Evolutionary conservation across 2,329 filamentous ascomycete species (phyloP), one percentile per base, ranked within the genome.

Genomic region (Penicillium sp.): DNA sequence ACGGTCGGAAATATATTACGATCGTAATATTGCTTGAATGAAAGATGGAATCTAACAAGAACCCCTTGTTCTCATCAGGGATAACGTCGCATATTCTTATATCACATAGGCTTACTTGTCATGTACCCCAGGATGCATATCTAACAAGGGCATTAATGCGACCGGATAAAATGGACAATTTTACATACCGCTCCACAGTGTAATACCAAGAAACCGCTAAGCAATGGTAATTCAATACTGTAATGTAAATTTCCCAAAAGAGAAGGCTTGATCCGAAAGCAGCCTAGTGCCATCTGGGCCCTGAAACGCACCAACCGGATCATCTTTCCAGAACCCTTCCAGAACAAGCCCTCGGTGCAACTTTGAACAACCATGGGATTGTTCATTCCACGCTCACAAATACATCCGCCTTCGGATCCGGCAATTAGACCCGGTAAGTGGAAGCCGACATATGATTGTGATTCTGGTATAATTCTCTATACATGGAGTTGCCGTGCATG

Each of bases 271-370:
- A 8, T 18, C 37, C 43, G 14, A 29, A 55, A 47, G 25, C 20
- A 51, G 43, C 23, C 43, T 48, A 57, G 51, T 45, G 37, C 43
- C 14, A 45, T 44, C 46, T 37, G 7, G 27, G 37, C 33, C 37
- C 14, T 35, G 37, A 22, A 23, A 43, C 41, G 37, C 37, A 26
- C 54, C 55, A 55, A 60, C 57, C 60, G 59, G 59, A 65, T 53
- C 58, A 20, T 26, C 54, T 57, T 65, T 65, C 63, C 57, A 62
- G 63, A 65, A 62, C 41, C 9, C 47, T 66, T 65, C 61, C 54
- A 56, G 57, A 63, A 65, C 33, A 25, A 57, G 51, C 54, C 46
- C 31, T 49, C 31, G 31, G 22, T 37, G 46, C 31, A 49, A 37
- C 57, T 48, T 6, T 49, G 52, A 54, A 49, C 49, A 53, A 63